Evolutionary conservation across 2,329 filamentous ascomycete species (phyloP).

Genomic region (Emmonsiellopsis sp.): DNA sequence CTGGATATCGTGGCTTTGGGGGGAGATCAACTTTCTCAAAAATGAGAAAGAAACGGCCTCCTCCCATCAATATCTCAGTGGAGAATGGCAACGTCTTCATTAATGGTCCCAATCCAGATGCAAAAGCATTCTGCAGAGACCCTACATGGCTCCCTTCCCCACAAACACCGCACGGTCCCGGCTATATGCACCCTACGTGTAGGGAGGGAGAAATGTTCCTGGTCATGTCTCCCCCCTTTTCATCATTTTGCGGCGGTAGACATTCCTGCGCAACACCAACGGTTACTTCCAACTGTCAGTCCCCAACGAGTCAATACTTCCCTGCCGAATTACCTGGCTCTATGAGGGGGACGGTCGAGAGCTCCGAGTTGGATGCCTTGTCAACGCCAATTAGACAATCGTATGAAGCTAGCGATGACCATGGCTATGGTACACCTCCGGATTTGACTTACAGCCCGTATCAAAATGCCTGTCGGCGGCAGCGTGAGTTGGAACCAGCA

Average conservation of each 20-base stretch:
- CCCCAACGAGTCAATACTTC: conserved; percentile 3
- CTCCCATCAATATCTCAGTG: conserved; percentile 11
- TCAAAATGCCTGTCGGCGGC: background rate
- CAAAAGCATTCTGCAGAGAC: conserved; percentile 5
- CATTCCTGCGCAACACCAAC: background rate
- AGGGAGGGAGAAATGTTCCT: conserved; percentile 4
- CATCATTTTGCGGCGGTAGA: background rate
- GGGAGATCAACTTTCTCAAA: conserved; percentile 9
- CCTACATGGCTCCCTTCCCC: conserved; percentile 8
- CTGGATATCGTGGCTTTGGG: background rate
- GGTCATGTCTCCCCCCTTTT: background rate
- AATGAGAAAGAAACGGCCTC: conserved; percentile 11
- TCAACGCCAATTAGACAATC: conserved; percentile 4
- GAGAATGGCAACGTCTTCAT: conserved; percentile 11
- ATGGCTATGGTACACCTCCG: conserved; percentile 1
- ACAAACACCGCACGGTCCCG: conserved; percentile 4
- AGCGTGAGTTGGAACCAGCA: background rate
- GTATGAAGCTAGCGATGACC: conserved; percentile 2
- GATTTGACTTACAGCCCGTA: conserved; percentile 2
- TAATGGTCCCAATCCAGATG: conserved; percentile 3
- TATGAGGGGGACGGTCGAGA: background rate
- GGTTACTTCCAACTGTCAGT: background rate
- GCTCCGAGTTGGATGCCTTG: conserved; percentile 6
- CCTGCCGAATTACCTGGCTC: conserved; percentile 8
- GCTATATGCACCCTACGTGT: conserved; percentile 6